Conservation (phyloP, 139 green algal species). For the Chlamydomonas sp. region DNA sequence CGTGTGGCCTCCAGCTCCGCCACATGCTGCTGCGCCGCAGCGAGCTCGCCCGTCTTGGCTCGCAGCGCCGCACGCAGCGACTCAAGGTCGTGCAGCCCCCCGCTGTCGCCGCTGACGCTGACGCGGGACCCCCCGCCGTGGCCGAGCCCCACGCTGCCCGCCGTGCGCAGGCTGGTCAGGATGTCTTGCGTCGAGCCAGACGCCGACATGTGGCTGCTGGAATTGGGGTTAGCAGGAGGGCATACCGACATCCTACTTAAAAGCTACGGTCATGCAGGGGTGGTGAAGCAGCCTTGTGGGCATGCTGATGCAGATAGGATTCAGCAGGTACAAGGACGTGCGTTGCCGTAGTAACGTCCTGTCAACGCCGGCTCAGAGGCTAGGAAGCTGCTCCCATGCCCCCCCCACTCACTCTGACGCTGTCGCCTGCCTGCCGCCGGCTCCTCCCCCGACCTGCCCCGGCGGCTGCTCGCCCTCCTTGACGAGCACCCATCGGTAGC, state of each 20-base stretch:
- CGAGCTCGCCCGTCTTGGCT: conserved; percentile 61
- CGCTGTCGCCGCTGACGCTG: background rate
- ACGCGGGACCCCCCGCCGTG: background rate
- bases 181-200: background rate
- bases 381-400: too few relatives aligned
- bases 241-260: too few relatives aligned
- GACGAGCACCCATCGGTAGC: conserved; percentile 75
- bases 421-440: background rate
- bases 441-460: too few relatives aligned
- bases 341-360: too few relatives aligned
- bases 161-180: background rate
- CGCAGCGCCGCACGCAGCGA: conserved; percentile 51
- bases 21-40: conserved; percentile 66
- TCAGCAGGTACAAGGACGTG: too few relatives aligned
- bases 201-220: background rate
- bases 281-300: too few relatives aligned
- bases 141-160: background rate
- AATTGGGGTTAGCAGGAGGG: too few relatives aligned
- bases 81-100: conserved; percentile 52
- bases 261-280: too few relatives aligned
- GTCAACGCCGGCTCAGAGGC: too few relatives aligned
- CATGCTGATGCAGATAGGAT: too few relatives aligned
- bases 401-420: background rate
- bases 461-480: conserved; percentile 53
- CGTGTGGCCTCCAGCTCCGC: conserved; percentile 80